Percentiles rank a stretch among this genome's conserved stretches.
phyloP scores from a whole-genome alignment of 106 monocot species.

The Dioscorea alata region DNA sequence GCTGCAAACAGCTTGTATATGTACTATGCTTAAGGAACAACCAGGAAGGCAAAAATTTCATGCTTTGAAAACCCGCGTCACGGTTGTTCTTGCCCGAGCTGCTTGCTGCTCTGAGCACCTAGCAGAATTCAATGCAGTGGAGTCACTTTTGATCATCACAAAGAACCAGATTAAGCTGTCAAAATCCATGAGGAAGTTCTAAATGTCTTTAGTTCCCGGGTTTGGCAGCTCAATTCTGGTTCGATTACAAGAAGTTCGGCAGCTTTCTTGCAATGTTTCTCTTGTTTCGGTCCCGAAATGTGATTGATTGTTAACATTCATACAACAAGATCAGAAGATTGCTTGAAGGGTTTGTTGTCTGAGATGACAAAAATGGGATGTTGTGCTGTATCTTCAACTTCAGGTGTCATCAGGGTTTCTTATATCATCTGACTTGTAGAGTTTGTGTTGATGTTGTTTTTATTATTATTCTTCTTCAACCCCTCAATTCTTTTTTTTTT shows the following conservation, averaged over 20 bases:
- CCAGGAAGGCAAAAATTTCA: not conserved
- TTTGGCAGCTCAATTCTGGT: conserved; percentile 39
- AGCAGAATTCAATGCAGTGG: not conserved
- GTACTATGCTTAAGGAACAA: conserved; percentile 63
- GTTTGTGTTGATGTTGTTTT: too few relatives aligned
- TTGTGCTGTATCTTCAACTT: too few relatives aligned
- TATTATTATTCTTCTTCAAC: too few relatives aligned
- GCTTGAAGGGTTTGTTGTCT: too few relatives aligned
- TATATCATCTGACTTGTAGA: too few relatives aligned
- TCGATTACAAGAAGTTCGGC: conserved; percentile 18
- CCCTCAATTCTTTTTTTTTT: too few relatives aligned
- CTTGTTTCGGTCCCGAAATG: conserved; percentile 16
- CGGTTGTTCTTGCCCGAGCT: conserved; percentile 15
- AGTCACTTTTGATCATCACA: conserved; percentile 3
- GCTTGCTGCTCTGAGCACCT: conserved; percentile 5
- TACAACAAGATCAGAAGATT: too few relatives aligned
- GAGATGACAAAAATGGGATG: too few relatives aligned
- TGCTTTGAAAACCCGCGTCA: conserved; percentile 11
- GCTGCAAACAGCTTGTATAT: conserved; percentile 97
- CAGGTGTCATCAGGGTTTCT: too few relatives aligned
- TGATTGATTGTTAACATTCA: conserved; percentile 14
- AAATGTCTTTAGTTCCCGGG: conserved; percentile 13
- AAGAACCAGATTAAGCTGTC: conserved; percentile 31
- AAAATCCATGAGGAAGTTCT: conserved; percentile 46
- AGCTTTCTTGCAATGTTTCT: conserved; percentile 5